Conservation (phyloP, 768 basidiomycete species). For the Pulveroboletus sp. region DNA sequence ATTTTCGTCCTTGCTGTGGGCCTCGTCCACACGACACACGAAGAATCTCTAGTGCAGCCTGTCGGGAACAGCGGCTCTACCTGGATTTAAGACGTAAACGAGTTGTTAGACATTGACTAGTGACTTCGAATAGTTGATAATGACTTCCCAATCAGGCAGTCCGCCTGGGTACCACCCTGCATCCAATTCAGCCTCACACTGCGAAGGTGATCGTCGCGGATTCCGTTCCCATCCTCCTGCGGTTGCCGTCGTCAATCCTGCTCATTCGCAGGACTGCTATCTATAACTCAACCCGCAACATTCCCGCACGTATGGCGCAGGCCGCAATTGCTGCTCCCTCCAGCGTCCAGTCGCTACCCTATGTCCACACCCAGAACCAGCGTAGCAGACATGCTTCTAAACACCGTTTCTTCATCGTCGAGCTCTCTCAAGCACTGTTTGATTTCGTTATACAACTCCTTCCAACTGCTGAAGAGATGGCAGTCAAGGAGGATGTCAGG, state of each 20-base stretch:
- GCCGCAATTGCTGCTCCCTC: conserved; percentile 20
- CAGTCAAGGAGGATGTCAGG: conserved; percentile 93
- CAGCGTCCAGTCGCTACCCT: conserved; percentile 22
- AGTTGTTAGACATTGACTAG: background rate
- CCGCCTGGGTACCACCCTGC: conserved; percentile 10
- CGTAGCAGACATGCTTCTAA: conserved; percentile 36
- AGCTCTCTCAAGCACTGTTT: conserved; percentile 87
- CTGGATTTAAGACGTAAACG: background rate
- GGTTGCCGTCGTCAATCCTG: conserved; percentile 9
- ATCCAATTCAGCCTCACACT: conserved; percentile 15
- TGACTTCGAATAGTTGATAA: conserved; percentile 4
- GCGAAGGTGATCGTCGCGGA: conserved; percentile 28
- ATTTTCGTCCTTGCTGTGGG: background rate
- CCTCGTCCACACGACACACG: background rate
- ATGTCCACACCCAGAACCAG: conserved; percentile 32
- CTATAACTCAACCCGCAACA: conserved; percentile 1
- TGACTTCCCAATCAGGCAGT: conserved; percentile 27
- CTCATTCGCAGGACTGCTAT: conserved; percentile 2
- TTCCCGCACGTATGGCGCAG: conserved; percentile 25
- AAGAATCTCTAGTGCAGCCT: background rate
- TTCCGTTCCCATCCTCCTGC: conserved; percentile 15
- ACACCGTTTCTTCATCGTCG: conserved; percentile 62
- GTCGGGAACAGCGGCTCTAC: background rate
- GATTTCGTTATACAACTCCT: conserved; percentile 92
- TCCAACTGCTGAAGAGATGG: conserved; percentile 84